Evolutionary conservation across 2,329 filamentous ascomycete species (phyloP).

Genomic region (Fusarium coicis): DNA sequence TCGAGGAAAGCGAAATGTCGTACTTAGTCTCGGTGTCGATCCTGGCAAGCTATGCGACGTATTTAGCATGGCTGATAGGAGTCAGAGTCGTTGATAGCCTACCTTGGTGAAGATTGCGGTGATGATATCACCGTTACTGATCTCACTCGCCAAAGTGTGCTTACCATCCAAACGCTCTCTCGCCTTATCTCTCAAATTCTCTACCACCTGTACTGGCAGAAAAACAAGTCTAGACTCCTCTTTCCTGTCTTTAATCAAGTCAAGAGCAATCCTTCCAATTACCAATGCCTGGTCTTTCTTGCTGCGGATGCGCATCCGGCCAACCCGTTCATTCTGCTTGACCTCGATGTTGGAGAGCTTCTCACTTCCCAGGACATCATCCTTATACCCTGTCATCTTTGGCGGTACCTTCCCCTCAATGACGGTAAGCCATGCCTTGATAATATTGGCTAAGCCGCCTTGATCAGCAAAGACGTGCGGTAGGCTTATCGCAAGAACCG

Average conservation of each 20-base stretch:
- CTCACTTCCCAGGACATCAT: not conserved
- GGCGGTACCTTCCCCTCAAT: not conserved
- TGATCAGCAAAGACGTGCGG: conserved; percentile 17
- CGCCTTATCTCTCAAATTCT: not conserved
- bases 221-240: not conserved
- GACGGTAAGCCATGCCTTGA: conserved; percentile 8
- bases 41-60: not conserved
- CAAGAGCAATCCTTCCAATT: not conserved
- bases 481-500: not conserved
- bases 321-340: fast-evolving
- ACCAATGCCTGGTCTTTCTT: not conserved
- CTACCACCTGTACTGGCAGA: not conserved
- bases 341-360: not conserved
- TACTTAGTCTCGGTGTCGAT: not conserved
- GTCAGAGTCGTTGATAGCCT: fast-evolving
- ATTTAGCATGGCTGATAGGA: fast-evolving
- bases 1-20: not conserved
- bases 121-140: conserved; percentile 7
- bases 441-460: not conserved
- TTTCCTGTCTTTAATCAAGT: not conserved
- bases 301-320: not conserved
- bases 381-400: not conserved
- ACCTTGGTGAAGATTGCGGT: conserved; percentile 9
- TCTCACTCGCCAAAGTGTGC: not conserved
- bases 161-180: not conserved